Conservation (phyloP, 1,284 basidiomycete genomes). For the Mycocalia duriaeana region DNA sequence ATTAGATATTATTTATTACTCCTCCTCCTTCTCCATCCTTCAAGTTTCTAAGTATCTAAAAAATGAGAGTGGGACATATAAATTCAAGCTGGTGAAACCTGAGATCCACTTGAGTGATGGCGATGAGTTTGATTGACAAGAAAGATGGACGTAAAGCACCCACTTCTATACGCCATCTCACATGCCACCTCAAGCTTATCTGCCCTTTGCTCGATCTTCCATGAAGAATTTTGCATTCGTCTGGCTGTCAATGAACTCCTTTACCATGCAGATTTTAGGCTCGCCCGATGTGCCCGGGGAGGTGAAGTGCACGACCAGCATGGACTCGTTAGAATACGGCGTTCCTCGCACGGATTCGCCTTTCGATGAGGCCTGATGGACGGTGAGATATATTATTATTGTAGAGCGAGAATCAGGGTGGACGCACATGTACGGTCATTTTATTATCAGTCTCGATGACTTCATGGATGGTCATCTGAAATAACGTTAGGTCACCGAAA, state of each 20-base stretch:
- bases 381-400: constrained; percentile 1
- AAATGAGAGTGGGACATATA: no score
- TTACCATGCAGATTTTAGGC: constrained; percentile 28
- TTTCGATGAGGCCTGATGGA: constrained; percentile 20
- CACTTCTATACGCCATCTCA: no score
- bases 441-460: constrained; percentile 29
- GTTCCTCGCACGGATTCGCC: constrained; percentile 25
- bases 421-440: constrained; percentile 29
- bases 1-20: no score
- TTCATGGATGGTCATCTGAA: constrained; percentile 28
- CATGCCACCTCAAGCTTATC: no score
- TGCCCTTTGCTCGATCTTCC: constrained; percentile 23
- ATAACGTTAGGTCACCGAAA: neutral
- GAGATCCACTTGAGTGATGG: no score
- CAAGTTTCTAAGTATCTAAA: no score
- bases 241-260: constrained; percentile 32
- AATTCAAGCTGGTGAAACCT: no score
- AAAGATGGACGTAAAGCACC: no score
- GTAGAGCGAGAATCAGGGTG: neutral
- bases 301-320: constrained; percentile 26
- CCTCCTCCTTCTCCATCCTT: no score
- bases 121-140: no score
- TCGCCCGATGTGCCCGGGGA: constrained; percentile 13
- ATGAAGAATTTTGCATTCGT: constrained; percentile 24
- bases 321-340: constrained; percentile 28